phyloP scores from a whole-genome alignment of 2,329 filamentous ascomycete genomes.

The Laburnicola sp. region DNA sequence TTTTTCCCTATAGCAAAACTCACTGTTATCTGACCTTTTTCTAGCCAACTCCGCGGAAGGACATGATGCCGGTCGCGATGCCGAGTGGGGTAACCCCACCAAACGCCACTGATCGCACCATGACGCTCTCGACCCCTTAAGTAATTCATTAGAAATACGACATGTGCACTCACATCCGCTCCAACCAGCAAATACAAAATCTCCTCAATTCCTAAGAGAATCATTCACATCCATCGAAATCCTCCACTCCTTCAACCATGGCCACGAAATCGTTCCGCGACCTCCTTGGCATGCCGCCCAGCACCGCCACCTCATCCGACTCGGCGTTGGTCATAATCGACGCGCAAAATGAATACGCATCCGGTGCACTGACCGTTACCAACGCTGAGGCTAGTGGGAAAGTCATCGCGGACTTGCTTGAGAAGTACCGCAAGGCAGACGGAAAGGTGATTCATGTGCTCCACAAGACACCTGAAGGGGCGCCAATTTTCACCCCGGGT shows the following conservation, averaged over 20 bases:
- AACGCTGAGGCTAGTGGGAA: constrained; percentile 59
- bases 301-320: constrained; percentile 60
- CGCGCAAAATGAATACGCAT: constrained; percentile 70
- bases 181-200: too few species aligned
- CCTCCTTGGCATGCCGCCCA: constrained; percentile 58
- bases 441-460: constrained; percentile 64
- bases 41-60: too few species aligned
- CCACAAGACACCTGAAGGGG: constrained; percentile 62
- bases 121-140: too few species aligned
- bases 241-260: constrained; percentile 13
- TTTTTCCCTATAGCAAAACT: too few species aligned
- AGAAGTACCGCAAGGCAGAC: constrained; percentile 60
- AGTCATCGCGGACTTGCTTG: constrained; percentile 60
- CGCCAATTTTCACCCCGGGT: constrained; percentile 67
- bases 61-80: too few species aligned
- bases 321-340: constrained; percentile 69
- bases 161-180: too few species aligned
- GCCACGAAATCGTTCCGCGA: constrained; percentile 51
- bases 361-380: constrained; percentile 60
- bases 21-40: too few species aligned
- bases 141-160: too few species aligned
- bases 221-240: too few species aligned
- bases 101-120: too few species aligned
- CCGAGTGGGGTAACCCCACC: too few species aligned
- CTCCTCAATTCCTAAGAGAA: too few species aligned